Conservation (phyloP, 1,139 yeast species). For the Pichia sp. region DNA sequence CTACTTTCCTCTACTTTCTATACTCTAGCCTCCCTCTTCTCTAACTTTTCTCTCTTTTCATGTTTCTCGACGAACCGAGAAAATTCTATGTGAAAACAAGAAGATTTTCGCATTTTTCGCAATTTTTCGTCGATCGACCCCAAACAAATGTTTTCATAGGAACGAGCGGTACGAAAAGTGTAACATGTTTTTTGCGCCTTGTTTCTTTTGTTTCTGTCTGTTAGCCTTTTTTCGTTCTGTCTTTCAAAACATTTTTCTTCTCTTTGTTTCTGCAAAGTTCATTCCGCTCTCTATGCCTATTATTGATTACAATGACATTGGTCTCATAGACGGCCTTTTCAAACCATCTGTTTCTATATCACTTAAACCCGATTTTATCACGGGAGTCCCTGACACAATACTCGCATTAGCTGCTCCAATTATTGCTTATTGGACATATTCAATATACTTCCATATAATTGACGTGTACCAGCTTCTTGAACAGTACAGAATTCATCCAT, state of each 20-base stretch:
- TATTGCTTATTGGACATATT: conserved; percentile 75
- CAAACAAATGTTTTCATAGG: too few relatives aligned
- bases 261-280: not conserved
- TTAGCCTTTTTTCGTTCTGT: not conserved
- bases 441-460: conserved; percentile 65
- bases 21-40: too few relatives aligned
- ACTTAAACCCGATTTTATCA: conserved; percentile 39
- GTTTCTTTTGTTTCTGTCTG: too few relatives aligned
- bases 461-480: conserved; percentile 75
- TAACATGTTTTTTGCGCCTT: too few relatives aligned
- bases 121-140: too few relatives aligned
- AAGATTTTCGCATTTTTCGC: too few relatives aligned
- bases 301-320: conserved; percentile 21
- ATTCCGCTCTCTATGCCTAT: conserved; percentile 4
- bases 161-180: too few relatives aligned
- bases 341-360: conserved; percentile 15
- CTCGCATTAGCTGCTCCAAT: conserved; percentile 72
- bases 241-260: not conserved
- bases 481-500: conserved; percentile 82
- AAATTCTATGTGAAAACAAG: too few relatives aligned
- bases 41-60: too few relatives aligned
- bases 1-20: not conserved
- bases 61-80: too few relatives aligned
- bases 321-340: conserved; percentile 15
- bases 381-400: conserved; percentile 66